phyloP scores from a whole-genome alignment of 305 asterid genomes.

The Ilex paraguariensis region DNA sequence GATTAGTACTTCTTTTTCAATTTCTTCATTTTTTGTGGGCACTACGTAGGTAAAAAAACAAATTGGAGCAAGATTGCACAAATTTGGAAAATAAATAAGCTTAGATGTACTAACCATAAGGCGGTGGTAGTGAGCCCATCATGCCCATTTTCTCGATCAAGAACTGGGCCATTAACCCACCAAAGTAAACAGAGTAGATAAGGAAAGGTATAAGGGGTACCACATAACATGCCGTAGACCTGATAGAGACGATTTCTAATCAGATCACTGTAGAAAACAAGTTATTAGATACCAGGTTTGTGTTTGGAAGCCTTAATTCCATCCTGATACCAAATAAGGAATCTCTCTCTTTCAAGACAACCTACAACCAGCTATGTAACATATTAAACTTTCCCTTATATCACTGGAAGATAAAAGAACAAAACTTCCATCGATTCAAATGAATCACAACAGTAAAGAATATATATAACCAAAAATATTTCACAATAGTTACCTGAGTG shows the following conservation, averaged over 20 bases:
- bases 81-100: conserved; percentile 2
- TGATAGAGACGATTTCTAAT: conserved; percentile 39
- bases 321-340: not conserved
- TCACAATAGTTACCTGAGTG: conserved; percentile 58
- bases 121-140: conserved; percentile 91
- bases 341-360: conserved; percentile 5
- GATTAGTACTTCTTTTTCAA: too few relatives aligned
- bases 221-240: conserved; percentile 80
- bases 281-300: conserved; percentile 9
- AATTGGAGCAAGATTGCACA: too few relatives aligned
- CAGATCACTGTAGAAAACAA: conserved; percentile 12
- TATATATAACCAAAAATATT: conserved; percentile 6
- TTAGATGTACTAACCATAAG: conserved; percentile 68
- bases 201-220: conserved; percentile 72
- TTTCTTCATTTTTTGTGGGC: too few relatives aligned
- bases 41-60: too few relatives aligned
- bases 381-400: not conserved
- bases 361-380: conserved; percentile 4
- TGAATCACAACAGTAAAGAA: not conserved
- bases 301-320: conserved; percentile 6
- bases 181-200: conserved; percentile 71
- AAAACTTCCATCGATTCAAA: not conserved
- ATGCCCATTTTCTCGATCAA: conserved; percentile 97
- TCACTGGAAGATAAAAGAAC: too few relatives aligned
- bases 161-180: conserved; percentile 77